Evolutionary conservation across 345 rosid genomes (phyloP).

Genomic region (Angophora floribunda): DNA sequence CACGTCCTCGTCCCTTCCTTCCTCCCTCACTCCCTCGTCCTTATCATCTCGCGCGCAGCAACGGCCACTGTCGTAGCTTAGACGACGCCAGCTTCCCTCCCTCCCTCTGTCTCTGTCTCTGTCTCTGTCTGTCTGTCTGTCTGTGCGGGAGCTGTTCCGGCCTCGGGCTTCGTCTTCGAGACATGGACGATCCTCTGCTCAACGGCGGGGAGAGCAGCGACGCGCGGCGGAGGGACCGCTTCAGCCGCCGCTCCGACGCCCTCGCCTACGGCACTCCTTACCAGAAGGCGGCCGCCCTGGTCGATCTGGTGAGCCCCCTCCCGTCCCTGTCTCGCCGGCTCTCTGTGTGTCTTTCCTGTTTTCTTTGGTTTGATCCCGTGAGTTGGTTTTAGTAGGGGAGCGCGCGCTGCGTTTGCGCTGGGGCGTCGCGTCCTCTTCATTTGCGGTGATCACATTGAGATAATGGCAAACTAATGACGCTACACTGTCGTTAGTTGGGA

Average conservation of each 20-base stretch:
- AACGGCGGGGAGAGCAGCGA: slow-evolving; percentile 17
- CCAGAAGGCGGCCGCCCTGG: slow-evolving; percentile 92
- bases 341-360: not conserved
- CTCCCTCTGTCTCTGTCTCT: not conserved
- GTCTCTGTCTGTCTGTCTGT: not conserved
- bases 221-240: slow-evolving; percentile 11
- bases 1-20: too few species aligned
- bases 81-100: not conserved
- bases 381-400: not conserved
- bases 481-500: not conserved
- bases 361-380: not conserved
- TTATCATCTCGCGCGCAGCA: not conserved
- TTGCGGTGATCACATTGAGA: not conserved
- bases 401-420: not conserved
- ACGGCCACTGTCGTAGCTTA: not conserved
- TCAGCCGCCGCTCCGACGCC: slow-evolving; percentile 62
- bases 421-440: not conserved
- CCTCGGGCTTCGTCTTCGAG: not conserved
- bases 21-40: too few species aligned
- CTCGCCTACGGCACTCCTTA: slow-evolving; percentile 63
- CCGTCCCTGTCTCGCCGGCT: not conserved
- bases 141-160: not conserved
- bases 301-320: slow-evolving; percentile 59
- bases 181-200: slow-evolving; percentile 21
- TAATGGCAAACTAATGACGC: not conserved